Evolutionary conservation across 2,329 filamentous ascomycete species (phyloP), one percentile per base, ranked within the genome.

Genomic region (Xenosphaeropsis pyriputrescens): DNA sequence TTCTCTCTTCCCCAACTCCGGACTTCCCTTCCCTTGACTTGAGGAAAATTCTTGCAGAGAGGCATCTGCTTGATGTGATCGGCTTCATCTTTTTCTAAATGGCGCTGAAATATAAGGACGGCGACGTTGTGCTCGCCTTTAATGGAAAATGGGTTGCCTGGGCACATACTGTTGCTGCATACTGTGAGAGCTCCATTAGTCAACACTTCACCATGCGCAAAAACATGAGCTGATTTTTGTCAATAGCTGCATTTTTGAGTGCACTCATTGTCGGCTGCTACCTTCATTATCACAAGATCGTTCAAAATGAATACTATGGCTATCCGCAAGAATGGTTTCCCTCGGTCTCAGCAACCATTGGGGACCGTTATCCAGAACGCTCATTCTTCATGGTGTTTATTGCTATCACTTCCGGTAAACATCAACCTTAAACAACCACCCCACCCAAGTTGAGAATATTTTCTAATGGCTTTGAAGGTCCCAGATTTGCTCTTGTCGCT

Each of bases 311-410:
- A 61, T 83, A 88, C 64, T 93, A 86, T 59, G 85, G 85, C 50
- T 94, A 93, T 55, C 88, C 88, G 2, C 68, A 93, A 48, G 88
- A 95, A 67, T 95, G 88, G 88, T 94, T 94, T 54, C 88, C 88
- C 41, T 94, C 88, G 32, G 88, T 95, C 16, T 95, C 89, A 19
- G 80, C 91, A 31, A 96, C 91, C 29, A 98, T 98, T 62, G 91
- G 91, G 57, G 91, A 98, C 60, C 78, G 88, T 47, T 96, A 95
- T 54, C 91, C 91, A 38, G 91, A 98, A 62, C 80, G 91, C 42
- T 93, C 91, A 13, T 81, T 96, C 52, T 98, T 98, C 59, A 89
- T 93, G 74, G 60, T 98, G 47, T 95, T 96, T 57, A 98, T 98
- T 56, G 89, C 89, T 43, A 78, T 98, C 43, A 95, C 89, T 26